phyloP scores from a whole-genome alignment of 164 flowering plant species.

The Sextonia rubra region DNA sequence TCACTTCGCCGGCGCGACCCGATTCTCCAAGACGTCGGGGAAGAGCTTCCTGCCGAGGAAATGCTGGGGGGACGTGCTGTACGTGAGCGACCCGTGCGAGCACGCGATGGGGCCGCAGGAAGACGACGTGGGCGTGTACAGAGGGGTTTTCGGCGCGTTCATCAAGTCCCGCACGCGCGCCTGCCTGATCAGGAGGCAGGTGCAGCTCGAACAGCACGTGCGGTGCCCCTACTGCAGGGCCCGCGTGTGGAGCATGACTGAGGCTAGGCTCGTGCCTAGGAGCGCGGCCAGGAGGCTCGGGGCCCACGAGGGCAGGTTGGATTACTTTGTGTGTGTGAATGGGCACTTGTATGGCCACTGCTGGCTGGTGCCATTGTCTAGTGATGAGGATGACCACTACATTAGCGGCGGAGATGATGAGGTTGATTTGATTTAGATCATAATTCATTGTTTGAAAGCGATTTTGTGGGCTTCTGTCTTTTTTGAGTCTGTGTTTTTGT shows the following conservation, averaged over 20 bases:
- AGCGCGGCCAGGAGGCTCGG: conserved; percentile 76
- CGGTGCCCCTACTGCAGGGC: conserved; percentile 82
- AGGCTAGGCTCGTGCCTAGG: conserved; percentile 63
- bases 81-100: conserved; percentile 87
- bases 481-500: neutral
- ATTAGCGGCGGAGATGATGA: neutral
- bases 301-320: conserved; percentile 51
- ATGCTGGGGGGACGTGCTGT: conserved; percentile 63
- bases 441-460: neutral
- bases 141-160: conserved; percentile 77
- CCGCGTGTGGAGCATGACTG: conserved; percentile 90
- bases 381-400: conserved; percentile 28
- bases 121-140: conserved; percentile 63
- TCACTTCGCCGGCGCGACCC: conserved; percentile 46
- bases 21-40: conserved; percentile 92
- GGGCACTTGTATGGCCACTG: conserved; percentile 92
- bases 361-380: conserved; percentile 63
- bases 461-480: neutral
- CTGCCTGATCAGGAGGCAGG: conserved; percentile 43
- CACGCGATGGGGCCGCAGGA: conserved; percentile 40
- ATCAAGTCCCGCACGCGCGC: conserved; percentile 54
- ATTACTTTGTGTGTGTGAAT: conserved; percentile 82
- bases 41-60: conserved; percentile 56
- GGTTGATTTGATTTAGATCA: neutral
- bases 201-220: conserved; percentile 45